These are phyloP conservation scores for Diplodia corticola DNA, from an alignment of 2,329 filamentous ascomycete species.

Conservation along the genomic window DNA sequence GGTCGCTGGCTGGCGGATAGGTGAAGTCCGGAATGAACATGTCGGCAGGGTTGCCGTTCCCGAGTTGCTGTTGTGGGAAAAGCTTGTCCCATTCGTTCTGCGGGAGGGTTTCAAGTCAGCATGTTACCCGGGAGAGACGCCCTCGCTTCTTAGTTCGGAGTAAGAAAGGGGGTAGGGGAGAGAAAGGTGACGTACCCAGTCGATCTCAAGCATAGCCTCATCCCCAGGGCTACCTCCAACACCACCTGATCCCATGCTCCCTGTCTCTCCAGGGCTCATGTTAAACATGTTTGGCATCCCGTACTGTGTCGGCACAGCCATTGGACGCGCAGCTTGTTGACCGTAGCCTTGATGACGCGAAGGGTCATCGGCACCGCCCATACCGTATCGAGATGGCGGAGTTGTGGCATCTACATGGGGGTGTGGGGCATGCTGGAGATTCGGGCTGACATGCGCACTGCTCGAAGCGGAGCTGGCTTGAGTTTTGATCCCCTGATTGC, in stretches of 20 bases:
- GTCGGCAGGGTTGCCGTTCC: constrained; percentile 28
- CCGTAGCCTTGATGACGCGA: constrained; percentile 4
- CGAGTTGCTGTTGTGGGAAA: constrained; percentile 38
- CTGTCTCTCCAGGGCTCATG: constrained; percentile 18
- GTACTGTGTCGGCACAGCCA: neutral
- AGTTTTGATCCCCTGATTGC: neutral
- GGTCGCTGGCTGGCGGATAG: constrained; percentile 30
- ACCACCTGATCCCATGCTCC: constrained; percentile 17
- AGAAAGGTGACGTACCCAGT: constrained; percentile 8
- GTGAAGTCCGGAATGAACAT: constrained; percentile 39
- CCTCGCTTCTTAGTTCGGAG: neutral
- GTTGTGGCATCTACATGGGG: neutral
- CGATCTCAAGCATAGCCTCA: constrained; percentile 23
- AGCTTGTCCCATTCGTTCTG: constrained; percentile 51
- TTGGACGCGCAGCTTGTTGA: neutral
- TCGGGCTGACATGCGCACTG: constrained; percentile 10
- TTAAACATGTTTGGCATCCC: constrained; percentile 14
- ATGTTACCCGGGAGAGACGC: too few relatives aligned
- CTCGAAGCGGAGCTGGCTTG: neutral
- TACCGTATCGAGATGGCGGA: neutral
- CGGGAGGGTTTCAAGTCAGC: neutral
- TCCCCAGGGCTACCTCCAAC: constrained; percentile 17
- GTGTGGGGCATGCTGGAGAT: neutral
- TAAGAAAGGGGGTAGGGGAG: neutral
- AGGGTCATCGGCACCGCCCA: neutral